Conservation (phyloP, 139 green algal species). For the Chlorella sorokiniana region DNA sequence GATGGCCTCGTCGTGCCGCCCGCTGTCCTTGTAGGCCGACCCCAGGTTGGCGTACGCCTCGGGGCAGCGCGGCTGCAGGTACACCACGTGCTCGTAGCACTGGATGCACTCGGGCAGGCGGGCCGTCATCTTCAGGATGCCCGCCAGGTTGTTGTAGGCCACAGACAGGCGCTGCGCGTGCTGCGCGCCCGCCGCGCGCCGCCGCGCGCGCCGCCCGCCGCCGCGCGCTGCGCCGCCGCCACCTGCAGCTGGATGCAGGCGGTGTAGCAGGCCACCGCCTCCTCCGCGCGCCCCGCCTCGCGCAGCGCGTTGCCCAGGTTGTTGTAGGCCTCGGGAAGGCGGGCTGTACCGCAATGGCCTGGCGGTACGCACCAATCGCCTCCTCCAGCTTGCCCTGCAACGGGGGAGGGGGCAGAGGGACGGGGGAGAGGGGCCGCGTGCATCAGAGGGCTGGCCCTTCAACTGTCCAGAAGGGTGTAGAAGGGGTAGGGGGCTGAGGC, state of each 20-base stretch:
- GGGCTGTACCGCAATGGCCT: conserved; percentile 70
- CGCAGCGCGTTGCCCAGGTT: conserved; percentile 85
- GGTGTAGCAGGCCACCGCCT: conserved; percentile 79
- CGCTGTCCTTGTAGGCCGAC: conserved; percentile 77
- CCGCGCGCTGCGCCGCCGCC: conserved; percentile 10
- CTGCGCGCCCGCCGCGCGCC: conserved; percentile 14
- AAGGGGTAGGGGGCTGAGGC: too few relatives aligned
- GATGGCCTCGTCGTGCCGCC: conserved; percentile 75
- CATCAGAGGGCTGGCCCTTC: too few relatives aligned
- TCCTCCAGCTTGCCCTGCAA: conserved; percentile 66
- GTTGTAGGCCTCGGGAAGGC: conserved; percentile 85
- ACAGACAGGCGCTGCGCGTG: conserved; percentile 71
- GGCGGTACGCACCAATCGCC: conserved; percentile 69
- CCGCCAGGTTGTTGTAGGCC: conserved; percentile 85
- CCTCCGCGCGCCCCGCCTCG: conserved; percentile 62
- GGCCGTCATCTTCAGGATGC: conserved; percentile 67
- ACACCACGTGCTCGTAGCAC: conserved; percentile 82
- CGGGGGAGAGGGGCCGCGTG: too few relatives aligned
- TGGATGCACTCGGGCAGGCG: conserved; percentile 75
- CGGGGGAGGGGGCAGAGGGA: background rate
- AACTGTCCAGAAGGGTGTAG: too few relatives aligned
- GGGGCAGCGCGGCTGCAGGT: conserved; percentile 66
- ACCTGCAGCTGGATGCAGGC: conserved; percentile 79
- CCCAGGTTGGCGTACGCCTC: conserved; percentile 82
- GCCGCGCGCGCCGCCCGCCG: conserved; percentile 18